Base-by-base conservation (phyloP, 352 stramenopile species). In the Pythium dissotocum region DNA sequence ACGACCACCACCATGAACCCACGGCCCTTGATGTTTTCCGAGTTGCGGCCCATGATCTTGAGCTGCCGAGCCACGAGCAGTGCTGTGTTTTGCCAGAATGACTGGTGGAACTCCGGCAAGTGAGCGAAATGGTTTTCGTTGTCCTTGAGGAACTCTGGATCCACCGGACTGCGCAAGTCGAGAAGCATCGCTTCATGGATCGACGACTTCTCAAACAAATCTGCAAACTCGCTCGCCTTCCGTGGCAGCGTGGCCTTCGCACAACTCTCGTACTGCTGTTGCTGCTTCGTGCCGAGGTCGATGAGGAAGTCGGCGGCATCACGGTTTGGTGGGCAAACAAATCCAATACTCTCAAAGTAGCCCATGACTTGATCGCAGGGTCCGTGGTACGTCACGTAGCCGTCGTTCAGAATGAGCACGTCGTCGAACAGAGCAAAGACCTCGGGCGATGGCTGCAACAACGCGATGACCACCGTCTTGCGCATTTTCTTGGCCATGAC, bases 121-220 rank as follows among this genome's bases (percentile, higher is more conserved):
- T 67, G 44, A 5, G 57, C n/a, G 14, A 75, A 61, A 28, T 70
- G 58, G 2, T 40, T 24, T 0, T 52, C 88, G 14, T 83, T 67
- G 68, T 88, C 83, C 13, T 96, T 46, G 18, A 98, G 42, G 28
- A 97, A 79, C 1, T 94, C 58, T 44, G 97, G 78, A 69, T 98
- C 91, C 70, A 97, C 96, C 7, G 96, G 71, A 12, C 77, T 77
- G 40, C 89, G 84, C 21, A 24, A 24, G 21, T 24, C 21, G 9
- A 94, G 87, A 69, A 38, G 33, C 10, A 38, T 6, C 33, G 6
- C 10, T 6, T 38, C 33, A 10, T 38, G 1, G 33, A 38, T 6
- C 6, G 33, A 38, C 33, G 33, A 38, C 6, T 10, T 6, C 33
- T 38, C 33, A 10, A 38, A 38, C 6, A 38, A 12, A 6, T 38